Evolutionary conservation across 805 yeast genomes (phyloP).

Genomic region (Metschnikowia dekortorum): DNA sequence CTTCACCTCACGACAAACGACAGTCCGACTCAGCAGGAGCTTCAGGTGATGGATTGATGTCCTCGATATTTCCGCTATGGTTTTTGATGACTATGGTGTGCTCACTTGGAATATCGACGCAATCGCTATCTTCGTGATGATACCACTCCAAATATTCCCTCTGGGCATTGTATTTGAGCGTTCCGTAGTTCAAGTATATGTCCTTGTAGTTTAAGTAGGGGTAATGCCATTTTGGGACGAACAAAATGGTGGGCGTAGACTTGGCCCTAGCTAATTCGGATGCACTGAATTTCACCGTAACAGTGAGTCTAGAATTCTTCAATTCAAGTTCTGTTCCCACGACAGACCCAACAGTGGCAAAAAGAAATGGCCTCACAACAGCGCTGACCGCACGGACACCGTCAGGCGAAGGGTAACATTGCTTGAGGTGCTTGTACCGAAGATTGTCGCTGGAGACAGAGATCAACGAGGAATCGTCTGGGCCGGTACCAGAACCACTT

Average conservation of each 20-base stretch:
- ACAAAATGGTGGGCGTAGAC: constrained; percentile 52
- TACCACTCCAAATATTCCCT: constrained; percentile 67
- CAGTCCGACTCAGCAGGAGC: neutral
- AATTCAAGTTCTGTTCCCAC: constrained; percentile 56
- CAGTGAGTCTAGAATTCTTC: constrained; percentile 38
- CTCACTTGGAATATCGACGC: constrained; percentile 9
- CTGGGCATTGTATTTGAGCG: constrained; percentile 46
- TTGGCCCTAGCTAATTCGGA: neutral
- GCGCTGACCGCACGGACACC: constrained; percentile 79
- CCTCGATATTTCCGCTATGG: constrained; percentile 33
- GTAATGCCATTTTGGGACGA: constrained; percentile 70
- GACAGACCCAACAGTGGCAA: constrained; percentile 59
- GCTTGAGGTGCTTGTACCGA: constrained; percentile 24
- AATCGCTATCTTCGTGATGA: constrained; percentile 37
- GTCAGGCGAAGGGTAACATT: constrained; percentile 40
- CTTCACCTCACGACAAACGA: neutral
- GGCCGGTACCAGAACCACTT: neutral
- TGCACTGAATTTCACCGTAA: constrained; percentile 35
- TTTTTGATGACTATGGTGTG: constrained; percentile 36
- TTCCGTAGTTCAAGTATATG: constrained; percentile 54
- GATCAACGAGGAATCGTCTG: constrained; percentile 11
- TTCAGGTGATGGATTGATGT: constrained; percentile 7
- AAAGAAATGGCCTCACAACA: constrained; percentile 71
- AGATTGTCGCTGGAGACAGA: constrained; percentile 12
- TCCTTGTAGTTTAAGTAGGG: constrained; percentile 43